phyloP scores from a whole-genome alignment of 495 filamentous ascomycete genomes.

The Neurospora sp. region DNA sequence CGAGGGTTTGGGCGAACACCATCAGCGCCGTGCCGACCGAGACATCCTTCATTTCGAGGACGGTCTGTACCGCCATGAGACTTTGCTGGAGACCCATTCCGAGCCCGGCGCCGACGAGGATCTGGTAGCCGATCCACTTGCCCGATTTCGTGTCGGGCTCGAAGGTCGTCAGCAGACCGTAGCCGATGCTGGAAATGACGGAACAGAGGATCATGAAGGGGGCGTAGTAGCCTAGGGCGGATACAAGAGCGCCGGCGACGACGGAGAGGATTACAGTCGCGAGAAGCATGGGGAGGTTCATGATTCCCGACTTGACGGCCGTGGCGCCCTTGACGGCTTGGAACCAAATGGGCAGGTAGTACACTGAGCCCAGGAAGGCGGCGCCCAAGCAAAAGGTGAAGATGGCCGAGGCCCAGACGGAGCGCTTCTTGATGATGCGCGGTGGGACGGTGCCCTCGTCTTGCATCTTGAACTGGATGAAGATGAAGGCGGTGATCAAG shows the following conservation, averaged over 20 bases:
- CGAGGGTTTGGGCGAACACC: conserved; percentile 62
- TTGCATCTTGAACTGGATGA: conserved; percentile 48
- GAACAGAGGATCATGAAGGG: conserved; percentile 59
- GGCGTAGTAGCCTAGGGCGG: conserved; percentile 61
- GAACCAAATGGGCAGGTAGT: conserved; percentile 82
- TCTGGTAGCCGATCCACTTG: conserved; percentile 72
- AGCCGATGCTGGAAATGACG: conserved; percentile 53
- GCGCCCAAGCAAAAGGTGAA: conserved; percentile 49
- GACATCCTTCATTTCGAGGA: conserved; percentile 49
- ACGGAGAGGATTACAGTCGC: conserved; percentile 51
- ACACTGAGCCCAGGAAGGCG: conserved; percentile 58
- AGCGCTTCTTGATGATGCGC: conserved; percentile 60
- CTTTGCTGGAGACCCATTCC: conserved; percentile 61
- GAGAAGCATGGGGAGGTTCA: conserved; percentile 66
- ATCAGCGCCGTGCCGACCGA: conserved; percentile 57
- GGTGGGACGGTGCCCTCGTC: conserved; percentile 66
- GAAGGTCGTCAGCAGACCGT: conserved; percentile 60
- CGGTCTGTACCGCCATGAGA: conserved; percentile 60
- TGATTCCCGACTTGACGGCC: conserved; percentile 64
- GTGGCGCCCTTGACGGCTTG: conserved; percentile 66
- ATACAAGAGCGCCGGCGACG: conserved; percentile 49
- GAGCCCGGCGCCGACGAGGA: conserved; percentile 57
- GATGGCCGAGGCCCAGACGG: conserved; percentile 44
- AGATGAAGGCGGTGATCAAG: conserved; percentile 51
- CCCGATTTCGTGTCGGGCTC: conserved; percentile 39